Evolutionary conservation across 805 yeast genomes (phyloP).

Genomic region (Yamadazyma akitaensis): DNA sequence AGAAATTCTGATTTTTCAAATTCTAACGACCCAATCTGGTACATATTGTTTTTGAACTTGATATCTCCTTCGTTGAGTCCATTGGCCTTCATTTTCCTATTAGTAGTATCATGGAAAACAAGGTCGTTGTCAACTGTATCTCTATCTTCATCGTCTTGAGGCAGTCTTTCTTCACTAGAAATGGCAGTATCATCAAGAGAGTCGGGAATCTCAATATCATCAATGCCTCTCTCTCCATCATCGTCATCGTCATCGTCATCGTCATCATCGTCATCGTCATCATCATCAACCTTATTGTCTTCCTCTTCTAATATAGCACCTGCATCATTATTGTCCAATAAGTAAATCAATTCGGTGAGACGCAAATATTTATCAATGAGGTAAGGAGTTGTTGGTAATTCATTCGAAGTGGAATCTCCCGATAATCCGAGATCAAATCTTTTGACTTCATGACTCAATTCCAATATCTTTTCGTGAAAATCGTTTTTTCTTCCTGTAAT

Average conservation of each 20-base stretch:
- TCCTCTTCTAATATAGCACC: constrained; percentile 1
- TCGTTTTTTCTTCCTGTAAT: constrained; percentile 70
- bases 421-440: constrained; percentile 57
- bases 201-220: neutral
- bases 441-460: constrained; percentile 53
- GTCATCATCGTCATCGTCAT: constrained; percentile 5
- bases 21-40: constrained; percentile 46
- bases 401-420: constrained; percentile 46
- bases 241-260: constrained; percentile 7
- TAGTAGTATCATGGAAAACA: neutral
- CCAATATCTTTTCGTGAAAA: constrained; percentile 55
- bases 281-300: constrained; percentile 1
- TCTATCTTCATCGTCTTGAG: constrained; percentile 2
- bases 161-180: neutral
- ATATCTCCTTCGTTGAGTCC: constrained; percentile 18
- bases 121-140: constrained; percentile 3
- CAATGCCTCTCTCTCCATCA: neutral
- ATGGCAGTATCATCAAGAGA: constrained; percentile 3
- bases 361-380: constrained; percentile 64
- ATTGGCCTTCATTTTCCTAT: constrained; percentile 6
- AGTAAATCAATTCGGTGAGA: constrained; percentile 53
- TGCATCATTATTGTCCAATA: constrained; percentile 30
- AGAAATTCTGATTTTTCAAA: constrained; percentile 51
- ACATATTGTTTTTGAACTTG: constrained; percentile 27
- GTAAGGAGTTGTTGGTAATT: constrained; percentile 66